Evolutionary conservation across 2,329 filamentous ascomycete species (phyloP).

Genomic region (Hortaea sp.): DNA sequence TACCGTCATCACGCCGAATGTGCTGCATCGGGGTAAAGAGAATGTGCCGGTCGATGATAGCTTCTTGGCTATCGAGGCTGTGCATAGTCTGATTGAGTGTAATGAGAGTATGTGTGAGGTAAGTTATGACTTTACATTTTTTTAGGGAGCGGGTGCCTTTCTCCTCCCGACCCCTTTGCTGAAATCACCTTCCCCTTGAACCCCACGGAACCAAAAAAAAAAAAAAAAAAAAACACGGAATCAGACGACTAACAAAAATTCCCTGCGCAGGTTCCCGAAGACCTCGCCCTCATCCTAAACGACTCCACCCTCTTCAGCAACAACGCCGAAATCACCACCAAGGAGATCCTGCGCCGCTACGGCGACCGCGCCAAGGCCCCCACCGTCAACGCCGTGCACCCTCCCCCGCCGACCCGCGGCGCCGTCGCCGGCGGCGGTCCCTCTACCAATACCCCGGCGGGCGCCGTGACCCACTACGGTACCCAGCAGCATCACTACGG

Average conservation of each 20-base stretch:
- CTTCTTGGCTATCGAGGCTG: conserved; percentile 86
- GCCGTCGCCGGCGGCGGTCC: not conserved
- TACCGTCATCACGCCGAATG: conserved; percentile 94
- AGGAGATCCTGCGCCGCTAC: conserved; percentile 91
- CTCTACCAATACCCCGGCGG: too few relatives aligned
- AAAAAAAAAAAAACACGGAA: too few relatives aligned
- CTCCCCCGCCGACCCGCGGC: not conserved
- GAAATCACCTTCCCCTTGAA: not conserved
- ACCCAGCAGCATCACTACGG: too few relatives aligned
- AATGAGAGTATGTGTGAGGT: conserved; percentile 98
- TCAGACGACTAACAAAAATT: not conserved
- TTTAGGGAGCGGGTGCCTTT: too few relatives aligned
- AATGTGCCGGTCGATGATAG: conserved; percentile 59
- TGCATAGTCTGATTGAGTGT: conserved; percentile 80
- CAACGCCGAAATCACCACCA: conserved; percentile 81
- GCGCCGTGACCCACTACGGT: too few relatives aligned
- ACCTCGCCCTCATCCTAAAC: conserved; percentile 74
- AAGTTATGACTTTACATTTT: conserved; percentile 31
- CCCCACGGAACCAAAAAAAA: not conserved
- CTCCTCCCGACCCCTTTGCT: too few relatives aligned
- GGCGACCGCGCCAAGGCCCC: conserved; percentile 65
- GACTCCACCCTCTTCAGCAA: conserved; percentile 75
- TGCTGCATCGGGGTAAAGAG: conserved; percentile 48
- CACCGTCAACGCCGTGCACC: conserved; percentile 29
- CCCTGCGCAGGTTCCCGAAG: conserved; percentile 70